Base-by-base conservation (phyloP, 139 green algal species). In the Mesotaenium endlicherianum region DNA sequence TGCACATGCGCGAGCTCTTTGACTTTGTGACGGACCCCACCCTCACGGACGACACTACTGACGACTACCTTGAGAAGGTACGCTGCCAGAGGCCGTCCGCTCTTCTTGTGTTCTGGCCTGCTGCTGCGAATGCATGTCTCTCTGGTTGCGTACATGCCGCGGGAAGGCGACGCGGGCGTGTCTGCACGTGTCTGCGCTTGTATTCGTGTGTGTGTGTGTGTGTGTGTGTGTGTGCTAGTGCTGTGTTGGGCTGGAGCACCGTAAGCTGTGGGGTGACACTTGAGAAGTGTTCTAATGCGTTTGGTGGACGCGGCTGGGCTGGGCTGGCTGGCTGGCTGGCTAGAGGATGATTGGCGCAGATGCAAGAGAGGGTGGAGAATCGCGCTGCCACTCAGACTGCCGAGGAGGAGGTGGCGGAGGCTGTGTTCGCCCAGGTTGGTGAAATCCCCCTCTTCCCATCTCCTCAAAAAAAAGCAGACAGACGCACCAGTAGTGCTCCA, bases 1-100 rank as follows among this genome's bases (percentile, higher is more conserved):
- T 98, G 74, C 93, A 90, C 0, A 92, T 94, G 68, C 81, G 93
- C 3, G 96, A 99, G 91, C 89, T 98, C 45, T 99, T 99, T 89
- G 97, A 99, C 60, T 99, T 97, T 89, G 91, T 93, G 34, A 94
- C 96, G 42, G 97, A 99, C 89, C 93, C 95, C 0, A 86, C 83
- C 72, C 93, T 99, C 71, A 93, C 80, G 36, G 87, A 93, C 1
- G 86, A 89, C n/a, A 94, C 94, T 60, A 75, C 97, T 26, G 94
- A 97, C 38, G 91, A 81, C 3, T 92, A 90, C 40, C 81, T 99
- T 78, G 94, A 97, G 11, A 55, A 57, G 20, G 76, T 77, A 20
- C 36, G 59, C n/a, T n/a, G n/a, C n/a, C n/a, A 40, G 47, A 14
- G 8, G 47, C 47, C 8, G 47, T 57, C n/a, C 47, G 47, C 47